phyloP scores from a whole-genome alignment of 2,329 filamentous ascomycete species.

The Didymella segeticola region DNA sequence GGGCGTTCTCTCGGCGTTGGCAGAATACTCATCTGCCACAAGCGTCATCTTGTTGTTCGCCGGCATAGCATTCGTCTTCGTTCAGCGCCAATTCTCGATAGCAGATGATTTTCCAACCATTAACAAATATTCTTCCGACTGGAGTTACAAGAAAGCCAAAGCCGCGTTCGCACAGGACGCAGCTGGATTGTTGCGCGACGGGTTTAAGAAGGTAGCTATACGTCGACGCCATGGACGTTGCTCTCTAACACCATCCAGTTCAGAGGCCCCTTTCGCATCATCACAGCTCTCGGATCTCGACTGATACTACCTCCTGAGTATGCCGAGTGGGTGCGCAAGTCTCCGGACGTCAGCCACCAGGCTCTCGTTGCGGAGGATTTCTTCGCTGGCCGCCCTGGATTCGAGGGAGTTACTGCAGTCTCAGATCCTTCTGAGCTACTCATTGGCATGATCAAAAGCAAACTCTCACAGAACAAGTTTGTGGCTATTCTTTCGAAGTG shows the following conservation, averaged over 20 bases:
- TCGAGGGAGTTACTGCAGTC: not conserved
- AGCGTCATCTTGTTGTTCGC: not conserved
- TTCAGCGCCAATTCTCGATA: not conserved
- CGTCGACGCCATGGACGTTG: not conserved
- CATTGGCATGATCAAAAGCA: not conserved
- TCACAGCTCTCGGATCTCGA: not conserved
- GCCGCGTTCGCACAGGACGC: not conserved
- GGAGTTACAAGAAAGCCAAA: not conserved
- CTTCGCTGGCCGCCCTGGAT: not conserved
- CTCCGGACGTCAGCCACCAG: not conserved
- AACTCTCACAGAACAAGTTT: not conserved
- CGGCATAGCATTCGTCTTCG: not conserved
- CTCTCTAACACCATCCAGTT: not conserved
- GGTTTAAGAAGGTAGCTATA: not conserved
- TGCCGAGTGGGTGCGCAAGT: not conserved
- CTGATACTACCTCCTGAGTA: not conserved
- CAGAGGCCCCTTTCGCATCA: not conserved
- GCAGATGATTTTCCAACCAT: not conserved
- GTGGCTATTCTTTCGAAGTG: not conserved
- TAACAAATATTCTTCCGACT: not conserved
- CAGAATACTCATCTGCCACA: not conserved
- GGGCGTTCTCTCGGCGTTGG: not conserved
- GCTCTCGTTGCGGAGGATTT: not conserved
- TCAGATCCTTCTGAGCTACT: not conserved
- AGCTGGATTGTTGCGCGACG: not conserved